Evolutionary conservation across 2,329 filamentous ascomycete species (phyloP), one percentile per base, ranked within the genome.

Genomic region (Arthrobotrys pseudoclavata): DNA sequence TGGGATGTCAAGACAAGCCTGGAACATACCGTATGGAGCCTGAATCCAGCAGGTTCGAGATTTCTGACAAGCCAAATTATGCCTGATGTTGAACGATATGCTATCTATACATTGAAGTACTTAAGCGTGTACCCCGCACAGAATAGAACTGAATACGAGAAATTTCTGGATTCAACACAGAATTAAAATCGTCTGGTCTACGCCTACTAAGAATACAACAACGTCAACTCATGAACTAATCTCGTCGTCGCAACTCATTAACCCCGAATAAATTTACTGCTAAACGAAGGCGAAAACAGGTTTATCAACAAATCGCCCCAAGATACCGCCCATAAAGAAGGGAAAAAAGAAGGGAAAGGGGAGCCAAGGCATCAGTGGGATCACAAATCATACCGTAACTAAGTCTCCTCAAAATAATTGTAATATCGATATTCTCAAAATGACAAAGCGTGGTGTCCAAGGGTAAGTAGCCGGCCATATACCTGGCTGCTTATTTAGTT

Each of bases 391-490:
- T n/a, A n/a, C n/a, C n/a, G n/a, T n/a, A n/a, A n/a, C n/a, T n/a
- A n/a, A n/a, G n/a, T n/a, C n/a, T n/a, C n/a, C n/a, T n/a, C 31
- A 34, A 9, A 34, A 10, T 1, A n/a, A 34, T 10, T 9, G 4
- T 9, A 10, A 29, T 5, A 18, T 31, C 1, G 13, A 31, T 12
- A 52, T 15, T 29, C 5, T 29, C 22, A 29, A 52, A 2, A 52
- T 47, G 45, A 22, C 20, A 0, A 48, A 20, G 37, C 50, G 63
- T 6, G 63, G 63, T 7, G 3, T 69, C 18, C n/a, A 42, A 62
- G 53, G 53, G 66, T 69, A 52, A 24, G 64, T 57, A 2, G 10
- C 7, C 12, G 7, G 1, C 2, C 47, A 4, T 10, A 24, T 10
- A 50, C 9, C 4, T 45, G 1, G 31, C 7, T n/a, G n/a, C n/a